Base-by-base conservation (phyloP, 768 basidiomycete genomes). In the Auricularia cornea region DNA sequence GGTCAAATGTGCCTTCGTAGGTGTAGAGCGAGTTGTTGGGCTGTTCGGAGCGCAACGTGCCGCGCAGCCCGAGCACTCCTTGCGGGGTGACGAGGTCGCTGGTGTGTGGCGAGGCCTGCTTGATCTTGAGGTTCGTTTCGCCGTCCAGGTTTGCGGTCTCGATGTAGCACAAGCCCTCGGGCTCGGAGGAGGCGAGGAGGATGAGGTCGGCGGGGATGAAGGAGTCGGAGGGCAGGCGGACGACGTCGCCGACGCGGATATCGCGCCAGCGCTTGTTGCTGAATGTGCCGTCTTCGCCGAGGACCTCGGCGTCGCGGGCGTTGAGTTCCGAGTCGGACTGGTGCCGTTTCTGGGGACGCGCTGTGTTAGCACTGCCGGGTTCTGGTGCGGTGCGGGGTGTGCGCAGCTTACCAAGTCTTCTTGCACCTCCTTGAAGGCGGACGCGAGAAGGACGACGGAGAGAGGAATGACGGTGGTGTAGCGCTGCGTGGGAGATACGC, bases 41-140 rank as follows among this genome's bases (percentile, higher is more conserved):
- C 65, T 98, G 93, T 73, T 99, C 97, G 8, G 92, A 96, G 52
- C 94, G 87, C 28, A 99, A 79, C 16, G 89, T 86, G 14, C 97
- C 97, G 41, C 83, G 85, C 1, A 99, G 79, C 6, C 84, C 73
- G 20, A 82, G 80, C 48, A 94, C 88, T 11, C 88, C 81, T 6
- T 84, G 75, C 0, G 96, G 94, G 2, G 91, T 84, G 4, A 88
- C 93, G 51, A 98, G 81, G 4, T 81, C 70, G 0, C 90, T 77
- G 1, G 94, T 98, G 35, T 92, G 85, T 1, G 90, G 79, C 2
- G 90, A 90, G 0, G 92, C 92, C 75, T 99, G 94, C 72, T 99
- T 99, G 76, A 99, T 98, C 79, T 98, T 99, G 68, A 99, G 82
- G 71, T 98, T 98, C 3, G 97, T 99, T 78, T 98, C 97, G 94